Percentiles rank a stretch among this genome's conserved stretches.
These are phyloP conservation scores for Oemleria cerasiformis DNA, from an alignment of 306 rosid genomes.

Conservation along the genomic window DNA sequence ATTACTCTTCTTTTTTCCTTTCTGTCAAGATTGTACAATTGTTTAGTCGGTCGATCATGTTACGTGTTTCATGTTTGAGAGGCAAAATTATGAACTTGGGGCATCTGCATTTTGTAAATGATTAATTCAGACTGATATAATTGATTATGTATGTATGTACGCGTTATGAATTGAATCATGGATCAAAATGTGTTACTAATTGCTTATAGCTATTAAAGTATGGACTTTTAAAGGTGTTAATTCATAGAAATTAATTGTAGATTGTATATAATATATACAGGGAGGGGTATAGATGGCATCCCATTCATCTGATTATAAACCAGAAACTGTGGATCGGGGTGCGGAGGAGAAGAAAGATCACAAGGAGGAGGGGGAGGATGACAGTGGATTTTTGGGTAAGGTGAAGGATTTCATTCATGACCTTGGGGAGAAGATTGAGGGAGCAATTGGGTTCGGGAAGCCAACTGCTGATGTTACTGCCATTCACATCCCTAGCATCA, in stretches of 20 bases:
- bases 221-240: not conserved
- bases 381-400: conserved; percentile 78
- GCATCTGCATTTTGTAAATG: not conserved
- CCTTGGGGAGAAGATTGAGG: conserved; percentile 93
- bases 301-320: conserved; percentile 35
- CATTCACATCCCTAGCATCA: conserved; percentile 64
- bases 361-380: conserved; percentile 46
- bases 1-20: not conserved
- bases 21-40: not conserved
- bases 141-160: too few relatives aligned
- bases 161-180: too few relatives aligned
- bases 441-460: conserved; percentile 79
- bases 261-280: not conserved
- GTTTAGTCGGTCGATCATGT: too few relatives aligned
- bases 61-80: not conserved
- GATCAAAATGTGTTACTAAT: not conserved
- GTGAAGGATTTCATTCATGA: conserved; percentile 93
- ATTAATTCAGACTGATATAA: not conserved
- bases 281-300: conserved; percentile 43
- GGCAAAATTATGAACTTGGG: not conserved
- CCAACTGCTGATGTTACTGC: conserved; percentile 80
- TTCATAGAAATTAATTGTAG: not conserved
- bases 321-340: conserved; percentile 59
- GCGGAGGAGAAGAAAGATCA: conserved; percentile 45
- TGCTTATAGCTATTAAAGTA: not conserved